Evolutionary conservation across 2,329 filamentous ascomycete genomes (phyloP), one percentile per base, ranked within the genome.

Genomic region (Microdochium paspali): DNA sequence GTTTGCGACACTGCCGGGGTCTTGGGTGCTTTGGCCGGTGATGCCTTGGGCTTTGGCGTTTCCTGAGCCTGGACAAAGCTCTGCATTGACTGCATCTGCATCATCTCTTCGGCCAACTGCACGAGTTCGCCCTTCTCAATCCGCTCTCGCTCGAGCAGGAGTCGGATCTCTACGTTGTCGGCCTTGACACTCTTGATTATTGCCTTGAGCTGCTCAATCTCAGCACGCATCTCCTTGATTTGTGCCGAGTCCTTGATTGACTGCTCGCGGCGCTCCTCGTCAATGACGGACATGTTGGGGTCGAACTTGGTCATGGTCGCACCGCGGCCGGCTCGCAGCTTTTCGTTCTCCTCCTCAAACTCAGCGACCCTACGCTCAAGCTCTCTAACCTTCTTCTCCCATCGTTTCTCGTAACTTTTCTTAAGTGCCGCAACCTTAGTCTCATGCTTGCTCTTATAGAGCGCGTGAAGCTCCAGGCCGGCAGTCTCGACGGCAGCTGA

Each of bases 361-460:
- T 85, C 79, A 43, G 82, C 81, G 40, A 95, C 73, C 51, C 81
- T 82, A 18, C 65, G 63, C 65, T 95, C 87, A 2, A 95, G 78
- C 57, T 91, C 87, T 47, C 79, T 80, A 48, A 91, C 80, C 60
- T 85, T 87, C 74, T 94, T 94, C 66, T 95, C 89, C 79, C 89
- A 93, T 47, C 91, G 83, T 44, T 79, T 79, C 64, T 96, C 89
- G 68, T 97, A 85, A 52, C 79, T 84, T 67, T 84, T 84, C 69
- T 85, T 97, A 54, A 98, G 74, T 3, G 90, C 91, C 1, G 87
- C 80, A 42, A 97, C 91, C 71, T 98, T 98, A 52, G 84, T 88
- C 70, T 97, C 91, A 64, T 98, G 93, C 70, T 98, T 98, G 61
- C 85, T 83, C 71, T 96, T 97, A 77, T 98, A 98, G 10, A 95